Conservation (phyloP, 495 filamentous ascomycete species). For the Neurospora pannonica region DNA sequence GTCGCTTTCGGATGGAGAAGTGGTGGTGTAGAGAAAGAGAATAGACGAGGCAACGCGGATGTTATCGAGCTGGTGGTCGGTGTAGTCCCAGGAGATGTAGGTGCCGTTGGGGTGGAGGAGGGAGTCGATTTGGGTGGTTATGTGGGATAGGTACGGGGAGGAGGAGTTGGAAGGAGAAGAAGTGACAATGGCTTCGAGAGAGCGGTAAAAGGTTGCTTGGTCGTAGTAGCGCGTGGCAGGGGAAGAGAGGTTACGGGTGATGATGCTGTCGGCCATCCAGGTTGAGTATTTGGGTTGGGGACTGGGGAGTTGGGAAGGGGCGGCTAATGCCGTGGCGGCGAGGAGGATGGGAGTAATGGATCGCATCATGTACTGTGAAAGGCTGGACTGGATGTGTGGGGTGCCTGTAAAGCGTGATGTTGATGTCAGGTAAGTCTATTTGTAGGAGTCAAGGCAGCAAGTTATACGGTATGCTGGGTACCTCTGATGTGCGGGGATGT, state of each 20-base stretch:
- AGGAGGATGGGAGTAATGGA: neutral
- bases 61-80: constrained; percentile 41
- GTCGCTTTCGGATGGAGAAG: too few relatives aligned
- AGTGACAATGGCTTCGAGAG: constrained; percentile 24
- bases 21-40: constrained; percentile 32
- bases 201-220: constrained; percentile 30
- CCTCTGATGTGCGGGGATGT: neutral
- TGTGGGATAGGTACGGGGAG: constrained; percentile 2
- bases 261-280: constrained; percentile 40
- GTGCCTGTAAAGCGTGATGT: too few relatives aligned
- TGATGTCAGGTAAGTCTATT: too few relatives aligned
- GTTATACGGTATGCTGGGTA: too few relatives aligned
- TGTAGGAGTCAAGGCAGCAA: too few relatives aligned
- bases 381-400: neutral
- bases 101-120: constrained; percentile 30
- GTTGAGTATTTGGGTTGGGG: constrained; percentile 21
- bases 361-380: neutral
- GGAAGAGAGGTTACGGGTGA: constrained; percentile 28
- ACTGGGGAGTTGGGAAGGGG: neutral
- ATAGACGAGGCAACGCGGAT: constrained; percentile 40
- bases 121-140: constrained; percentile 27
- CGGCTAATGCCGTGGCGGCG: neutral
- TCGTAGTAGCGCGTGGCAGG: constrained; percentile 24
- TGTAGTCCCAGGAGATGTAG: constrained; percentile 27
- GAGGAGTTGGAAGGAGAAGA: neutral